phyloP scores from a whole-genome alignment of 768 basidiomycete species.

The Suillus hirtellus region DNA sequence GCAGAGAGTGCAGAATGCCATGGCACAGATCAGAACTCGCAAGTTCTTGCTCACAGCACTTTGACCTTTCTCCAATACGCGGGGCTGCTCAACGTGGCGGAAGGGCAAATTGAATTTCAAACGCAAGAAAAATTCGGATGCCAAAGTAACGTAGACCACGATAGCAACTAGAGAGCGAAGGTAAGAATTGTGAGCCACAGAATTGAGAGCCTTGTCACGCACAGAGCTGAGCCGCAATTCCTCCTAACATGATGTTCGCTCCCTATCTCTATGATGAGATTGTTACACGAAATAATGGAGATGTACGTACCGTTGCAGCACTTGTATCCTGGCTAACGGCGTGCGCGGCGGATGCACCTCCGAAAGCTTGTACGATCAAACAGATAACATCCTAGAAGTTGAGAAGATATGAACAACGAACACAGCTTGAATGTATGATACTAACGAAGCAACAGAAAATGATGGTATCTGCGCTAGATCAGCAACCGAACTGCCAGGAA shows the following conservation, averaged over 20 bases:
- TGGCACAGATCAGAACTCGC: constrained; percentile 36
- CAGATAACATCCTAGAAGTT: constrained; percentile 36
- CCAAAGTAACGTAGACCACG: constrained; percentile 40
- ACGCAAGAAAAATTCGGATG: constrained; percentile 47
- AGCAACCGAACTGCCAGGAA: not conserved
- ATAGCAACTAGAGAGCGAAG: constrained; percentile 39
- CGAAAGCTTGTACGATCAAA: constrained; percentile 40
- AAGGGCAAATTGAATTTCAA: constrained; percentile 39
- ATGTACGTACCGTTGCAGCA: constrained; percentile 13
- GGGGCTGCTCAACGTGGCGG: constrained; percentile 7
- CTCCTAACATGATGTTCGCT: constrained; percentile 58
- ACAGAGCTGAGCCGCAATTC: constrained; percentile 62
- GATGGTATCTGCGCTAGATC: constrained; percentile 13
- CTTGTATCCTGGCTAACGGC: constrained; percentile 29
- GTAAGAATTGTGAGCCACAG: constrained; percentile 16
- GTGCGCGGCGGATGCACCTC: constrained; percentile 47
- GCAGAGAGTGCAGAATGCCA: constrained; percentile 40
- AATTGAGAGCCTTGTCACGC: constrained; percentile 24
- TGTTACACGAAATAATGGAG: not conserved
- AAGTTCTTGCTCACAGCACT: constrained; percentile 14
- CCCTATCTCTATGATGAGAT: constrained; percentile 34
- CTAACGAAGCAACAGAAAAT: constrained; percentile 17
- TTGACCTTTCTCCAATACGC: constrained; percentile 5
- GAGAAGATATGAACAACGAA: not conserved
- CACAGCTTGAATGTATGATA: not conserved